Conservation (phyloP, 257 asterid genomes). For the Solanum neorickii region DNA sequence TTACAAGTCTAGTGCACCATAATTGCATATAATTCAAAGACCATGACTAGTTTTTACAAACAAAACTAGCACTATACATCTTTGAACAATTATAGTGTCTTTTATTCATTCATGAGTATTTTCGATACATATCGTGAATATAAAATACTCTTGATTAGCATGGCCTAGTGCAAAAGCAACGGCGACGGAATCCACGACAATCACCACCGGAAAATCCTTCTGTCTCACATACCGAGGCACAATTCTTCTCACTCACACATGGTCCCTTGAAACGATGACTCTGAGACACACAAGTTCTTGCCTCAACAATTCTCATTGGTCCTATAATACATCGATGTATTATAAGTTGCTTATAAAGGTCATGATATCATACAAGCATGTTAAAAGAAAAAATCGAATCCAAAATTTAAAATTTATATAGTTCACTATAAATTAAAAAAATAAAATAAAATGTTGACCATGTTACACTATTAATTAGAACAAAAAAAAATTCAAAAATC, state of each 20-base stretch:
- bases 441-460: no score
- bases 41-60: neutral
- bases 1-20: neutral
- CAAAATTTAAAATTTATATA: neutral
- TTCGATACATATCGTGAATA: neutral
- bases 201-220: constrained; percentile 42
- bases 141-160: constrained; percentile 8
- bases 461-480: neutral
- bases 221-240: constrained; percentile 23
- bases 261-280: constrained; percentile 30
- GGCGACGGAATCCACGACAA: constrained; percentile 43
- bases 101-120: neutral
- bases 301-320: constrained; percentile 30
- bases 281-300: constrained; percentile 25
- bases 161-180: constrained; percentile 32
- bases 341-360: neutral
- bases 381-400: neutral
- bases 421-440: neutral
- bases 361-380: neutral
- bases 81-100: neutral
- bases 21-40: neutral
- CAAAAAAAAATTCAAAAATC: no score
- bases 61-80: neutral
- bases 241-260: constrained; percentile 26
- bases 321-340: neutral